phyloP scores from a whole-genome alignment of 371 early-diverging fungal species.

The Dichotomocladium elegans region DNA sequence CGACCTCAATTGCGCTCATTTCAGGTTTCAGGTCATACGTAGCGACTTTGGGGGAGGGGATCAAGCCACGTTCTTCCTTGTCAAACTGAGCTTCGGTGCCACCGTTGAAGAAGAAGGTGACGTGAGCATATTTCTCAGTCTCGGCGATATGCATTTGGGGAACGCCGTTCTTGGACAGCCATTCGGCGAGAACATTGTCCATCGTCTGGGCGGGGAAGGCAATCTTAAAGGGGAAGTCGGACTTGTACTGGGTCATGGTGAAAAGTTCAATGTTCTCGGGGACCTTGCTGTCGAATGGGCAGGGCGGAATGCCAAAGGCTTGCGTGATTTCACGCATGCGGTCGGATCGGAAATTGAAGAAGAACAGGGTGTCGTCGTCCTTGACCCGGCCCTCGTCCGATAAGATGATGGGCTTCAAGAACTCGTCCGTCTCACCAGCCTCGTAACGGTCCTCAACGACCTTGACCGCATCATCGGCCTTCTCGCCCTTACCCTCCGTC shows the following conservation, averaged over 20 bases:
- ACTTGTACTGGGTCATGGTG: conserved; percentile 98
- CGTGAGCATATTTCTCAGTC: conserved; percentile 99
- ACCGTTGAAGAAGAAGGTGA: conserved; percentile 99
- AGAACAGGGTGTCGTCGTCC: conserved; percentile 82
- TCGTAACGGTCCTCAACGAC: conserved; percentile 83
- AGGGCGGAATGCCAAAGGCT: conserved; percentile 83
- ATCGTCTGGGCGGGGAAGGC: conserved; percentile 96
- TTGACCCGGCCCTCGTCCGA: conserved; percentile 73
- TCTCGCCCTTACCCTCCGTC: conserved; percentile 81
- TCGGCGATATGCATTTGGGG: conserved; percentile 97
- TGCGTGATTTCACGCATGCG: conserved; percentile 97
- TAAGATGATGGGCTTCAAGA: conserved; percentile 95
- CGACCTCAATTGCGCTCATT: conserved; percentile 92
- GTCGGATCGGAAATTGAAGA: conserved; percentile 97
- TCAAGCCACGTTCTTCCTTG: conserved; percentile 87
- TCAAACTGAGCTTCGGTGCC: conserved; percentile 89
- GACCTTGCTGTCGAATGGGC: conserved; percentile 79
- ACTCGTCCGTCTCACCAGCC: conserved; percentile 93
- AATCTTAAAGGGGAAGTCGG: conserved; percentile 86
- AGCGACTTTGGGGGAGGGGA: conserved; percentile 93
- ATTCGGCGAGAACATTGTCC: conserved; percentile 97
- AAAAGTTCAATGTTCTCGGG: conserved; percentile 82
- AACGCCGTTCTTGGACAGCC: conserved; percentile 81
- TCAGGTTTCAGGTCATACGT: conserved; percentile 97
- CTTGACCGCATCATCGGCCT: conserved; percentile 62